phyloP scores from a whole-genome alignment of 768 basidiomycete species.

The Psilocybe subaeruginosa region DNA sequence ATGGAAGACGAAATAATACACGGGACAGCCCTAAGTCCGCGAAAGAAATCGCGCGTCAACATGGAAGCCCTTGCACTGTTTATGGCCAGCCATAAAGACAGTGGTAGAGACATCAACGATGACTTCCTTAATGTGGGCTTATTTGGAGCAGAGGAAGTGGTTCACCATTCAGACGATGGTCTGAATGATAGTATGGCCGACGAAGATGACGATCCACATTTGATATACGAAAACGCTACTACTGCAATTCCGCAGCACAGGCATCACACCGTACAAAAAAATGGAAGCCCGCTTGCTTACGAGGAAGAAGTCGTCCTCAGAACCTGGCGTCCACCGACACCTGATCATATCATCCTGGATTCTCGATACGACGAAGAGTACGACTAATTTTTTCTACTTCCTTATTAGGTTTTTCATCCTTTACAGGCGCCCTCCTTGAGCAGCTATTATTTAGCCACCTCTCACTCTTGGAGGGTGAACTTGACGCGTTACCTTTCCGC shows the following conservation, averaged over 20 bases:
- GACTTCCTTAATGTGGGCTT: slow-evolving; percentile 20
- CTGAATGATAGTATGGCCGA: neutral
- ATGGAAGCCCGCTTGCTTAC: neutral
- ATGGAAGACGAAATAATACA: slow-evolving; percentile 8
- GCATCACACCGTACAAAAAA: neutral
- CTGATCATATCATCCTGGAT: slow-evolving; percentile 27
- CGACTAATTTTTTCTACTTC: slow-evolving; percentile 27
- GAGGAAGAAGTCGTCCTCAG: slow-evolving; percentile 39
- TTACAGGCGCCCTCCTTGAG: slow-evolving; percentile 27
- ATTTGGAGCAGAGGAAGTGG: slow-evolving; percentile 17
- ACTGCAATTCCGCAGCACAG: slow-evolving; percentile 1
- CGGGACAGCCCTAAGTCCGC: slow-evolving; percentile 12
- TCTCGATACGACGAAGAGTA: slow-evolving; percentile 43
- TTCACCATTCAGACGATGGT: slow-evolving; percentile 12
- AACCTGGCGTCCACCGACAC: slow-evolving; percentile 46
- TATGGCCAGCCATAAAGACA: slow-evolving; percentile 39
- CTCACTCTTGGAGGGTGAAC: slow-evolving; percentile 15
- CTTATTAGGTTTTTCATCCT: slow-evolving; percentile 14
- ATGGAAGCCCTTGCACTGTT: slow-evolving; percentile 59
- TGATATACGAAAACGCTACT: neutral
- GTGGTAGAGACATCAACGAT: slow-evolving; percentile 27
- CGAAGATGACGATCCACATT: neutral
- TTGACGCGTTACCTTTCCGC: neutral
- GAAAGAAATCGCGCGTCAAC: slow-evolving; percentile 47
- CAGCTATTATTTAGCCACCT: slow-evolving; percentile 11